Evolutionary conservation across 768 basidiomycete species (phyloP).

Genomic region (Mycena leptocephala): DNA sequence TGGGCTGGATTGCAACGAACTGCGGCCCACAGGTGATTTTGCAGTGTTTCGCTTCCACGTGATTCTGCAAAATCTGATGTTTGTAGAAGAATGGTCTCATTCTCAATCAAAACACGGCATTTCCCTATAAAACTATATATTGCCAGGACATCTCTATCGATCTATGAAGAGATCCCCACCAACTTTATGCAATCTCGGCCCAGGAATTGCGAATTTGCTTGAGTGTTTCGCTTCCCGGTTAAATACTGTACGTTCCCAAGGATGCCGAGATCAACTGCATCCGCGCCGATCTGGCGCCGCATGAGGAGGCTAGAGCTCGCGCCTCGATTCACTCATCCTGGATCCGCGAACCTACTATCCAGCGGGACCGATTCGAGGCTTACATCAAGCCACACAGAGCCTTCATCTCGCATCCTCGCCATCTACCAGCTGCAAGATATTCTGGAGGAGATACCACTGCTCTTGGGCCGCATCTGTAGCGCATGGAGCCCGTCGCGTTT

Average conservation of each 20-base stretch:
- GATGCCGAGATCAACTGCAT: neutral
- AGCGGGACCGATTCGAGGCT: neutral
- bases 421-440: neutral
- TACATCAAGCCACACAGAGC: neutral
- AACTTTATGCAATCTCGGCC: no score
- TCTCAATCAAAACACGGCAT: no score
- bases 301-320: neutral
- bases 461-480: constrained; percentile 45
- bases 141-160: no score
- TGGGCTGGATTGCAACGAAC: no score
- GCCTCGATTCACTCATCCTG: neutral
- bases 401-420: neutral
- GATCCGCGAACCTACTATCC: neutral
- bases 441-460: constrained; percentile 35
- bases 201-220: no score
- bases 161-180: no score
- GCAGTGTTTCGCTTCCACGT: no score
- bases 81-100: no score
- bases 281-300: neutral
- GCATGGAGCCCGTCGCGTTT: constrained; percentile 41
- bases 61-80: no score
- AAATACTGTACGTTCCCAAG: neutral
- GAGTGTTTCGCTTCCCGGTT: no score
- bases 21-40: no score
- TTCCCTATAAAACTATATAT: no score